Conservation (phyloP, 331 rosid species). For the Rosa hybrid region DNA sequence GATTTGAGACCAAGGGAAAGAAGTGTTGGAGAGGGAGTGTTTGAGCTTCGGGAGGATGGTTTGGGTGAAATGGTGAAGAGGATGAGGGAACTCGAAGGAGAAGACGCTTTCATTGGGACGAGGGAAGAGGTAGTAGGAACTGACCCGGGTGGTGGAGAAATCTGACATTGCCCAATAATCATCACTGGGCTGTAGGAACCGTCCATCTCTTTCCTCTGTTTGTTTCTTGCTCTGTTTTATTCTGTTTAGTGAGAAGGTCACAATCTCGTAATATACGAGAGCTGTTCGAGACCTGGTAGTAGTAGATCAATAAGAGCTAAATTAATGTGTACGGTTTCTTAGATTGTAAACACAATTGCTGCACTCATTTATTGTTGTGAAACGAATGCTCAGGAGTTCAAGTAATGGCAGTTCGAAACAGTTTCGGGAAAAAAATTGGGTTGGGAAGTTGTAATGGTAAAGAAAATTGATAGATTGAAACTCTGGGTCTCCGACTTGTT, state of each 20-base stretch:
- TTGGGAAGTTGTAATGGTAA: too few relatives aligned
- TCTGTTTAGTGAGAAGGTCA: background rate
- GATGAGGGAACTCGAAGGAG: constrained; percentile 50
- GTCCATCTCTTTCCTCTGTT: background rate
- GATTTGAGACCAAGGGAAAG: constrained; percentile 37
- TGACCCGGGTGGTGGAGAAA: constrained; percentile 45
- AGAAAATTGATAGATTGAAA: too few relatives aligned
- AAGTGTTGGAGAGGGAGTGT: constrained; percentile 53
- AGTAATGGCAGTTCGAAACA: background rate
- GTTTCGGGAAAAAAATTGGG: too few relatives aligned
- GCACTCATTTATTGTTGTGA: background rate
- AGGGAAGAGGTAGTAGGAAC: constrained; percentile 38
- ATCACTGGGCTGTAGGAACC: background rate
- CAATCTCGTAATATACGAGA: background rate
- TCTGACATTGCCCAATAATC: constrained; percentile 27
- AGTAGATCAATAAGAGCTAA: background rate
- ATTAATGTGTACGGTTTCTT: background rate
- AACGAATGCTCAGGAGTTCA: background rate
- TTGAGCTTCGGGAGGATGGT: constrained; percentile 47
- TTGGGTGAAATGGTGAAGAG: constrained; percentile 41
- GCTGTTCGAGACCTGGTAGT: background rate
- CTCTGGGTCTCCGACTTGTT: too few relatives aligned
- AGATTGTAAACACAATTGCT: background rate
- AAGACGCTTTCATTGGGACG: constrained; percentile 36
- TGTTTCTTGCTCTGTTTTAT: background rate